These are phyloP conservation scores for Solidago caesia DNA, from an alignment of 129 eudicot genomes.

Conservation along the genomic window DNA sequence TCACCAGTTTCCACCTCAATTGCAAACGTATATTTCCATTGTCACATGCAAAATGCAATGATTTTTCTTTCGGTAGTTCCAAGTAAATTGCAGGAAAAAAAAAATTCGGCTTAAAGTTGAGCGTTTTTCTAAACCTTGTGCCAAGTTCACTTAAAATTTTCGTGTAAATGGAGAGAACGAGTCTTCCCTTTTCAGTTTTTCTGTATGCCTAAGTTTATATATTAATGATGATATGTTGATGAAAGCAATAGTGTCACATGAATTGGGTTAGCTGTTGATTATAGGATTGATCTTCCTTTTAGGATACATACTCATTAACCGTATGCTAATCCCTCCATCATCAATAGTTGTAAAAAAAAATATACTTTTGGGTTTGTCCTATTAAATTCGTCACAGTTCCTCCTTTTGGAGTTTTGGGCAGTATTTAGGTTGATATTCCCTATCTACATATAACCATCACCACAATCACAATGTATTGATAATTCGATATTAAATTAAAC, in stretches of 20 bases:
- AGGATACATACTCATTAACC: too few species aligned
- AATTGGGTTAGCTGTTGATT: too few species aligned
- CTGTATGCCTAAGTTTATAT: not conserved
- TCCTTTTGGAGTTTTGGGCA: too few species aligned
- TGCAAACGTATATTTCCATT: not conserved
- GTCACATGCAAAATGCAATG: not conserved
- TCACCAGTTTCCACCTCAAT: not conserved
- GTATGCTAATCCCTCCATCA: too few species aligned
- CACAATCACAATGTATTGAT: not conserved
- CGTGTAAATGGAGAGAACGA: not conserved
- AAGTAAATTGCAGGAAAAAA: not conserved
- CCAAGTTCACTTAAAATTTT: not conserved
- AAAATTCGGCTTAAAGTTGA: not conserved
- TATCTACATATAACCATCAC: not conserved
- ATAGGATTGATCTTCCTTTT: too few species aligned
- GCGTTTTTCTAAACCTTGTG: not conserved
- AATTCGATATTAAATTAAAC: not conserved
- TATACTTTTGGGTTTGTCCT: too few species aligned
- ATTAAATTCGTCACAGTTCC: too few species aligned
- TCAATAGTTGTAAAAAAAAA: too few species aligned
- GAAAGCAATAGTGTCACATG: too few species aligned
- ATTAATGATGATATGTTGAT: not conserved
- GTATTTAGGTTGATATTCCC: not conserved
- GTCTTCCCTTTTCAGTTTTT: not conserved
- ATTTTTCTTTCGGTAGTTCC: not conserved